Conservation (phyloP, 768 basidiomycete species). For the Paxillus involutus region DNA sequence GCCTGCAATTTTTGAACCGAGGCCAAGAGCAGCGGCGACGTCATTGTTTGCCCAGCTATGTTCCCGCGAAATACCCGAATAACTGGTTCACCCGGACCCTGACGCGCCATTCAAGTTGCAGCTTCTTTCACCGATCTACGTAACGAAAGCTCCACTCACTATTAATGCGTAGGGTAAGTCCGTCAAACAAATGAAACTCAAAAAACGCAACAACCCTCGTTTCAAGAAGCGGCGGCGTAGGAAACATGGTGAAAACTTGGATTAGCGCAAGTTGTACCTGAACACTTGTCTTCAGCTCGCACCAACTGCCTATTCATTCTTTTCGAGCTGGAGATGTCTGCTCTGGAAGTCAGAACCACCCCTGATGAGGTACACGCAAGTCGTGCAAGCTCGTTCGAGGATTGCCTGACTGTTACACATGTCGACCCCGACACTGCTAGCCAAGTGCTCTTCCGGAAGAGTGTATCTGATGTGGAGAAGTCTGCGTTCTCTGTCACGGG, state of each 20-base stretch:
- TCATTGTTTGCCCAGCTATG: neutral
- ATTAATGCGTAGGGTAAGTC: neutral
- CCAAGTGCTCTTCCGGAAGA: neutral
- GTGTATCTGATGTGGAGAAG: conserved; percentile 11
- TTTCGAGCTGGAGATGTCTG: conserved; percentile 16
- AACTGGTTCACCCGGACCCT: neutral
- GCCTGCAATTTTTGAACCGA: too few relatives aligned
- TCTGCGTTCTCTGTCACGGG: neutral
- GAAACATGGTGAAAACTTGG: conserved; percentile 2
- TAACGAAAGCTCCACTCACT: conserved; percentile 18
- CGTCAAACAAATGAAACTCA: neutral
- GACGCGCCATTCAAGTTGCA: neutral
- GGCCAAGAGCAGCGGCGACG: neutral
- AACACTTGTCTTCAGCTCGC: neutral
- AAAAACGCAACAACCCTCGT: neutral
- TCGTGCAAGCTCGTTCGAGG: conserved; percentile 11
- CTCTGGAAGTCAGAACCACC: conserved; percentile 5
- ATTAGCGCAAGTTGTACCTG: neutral
- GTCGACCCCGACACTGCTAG: conserved; percentile 6
- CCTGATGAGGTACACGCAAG: conserved; percentile 8
- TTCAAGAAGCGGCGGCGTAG: neutral
- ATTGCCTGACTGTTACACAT: conserved; percentile 13
- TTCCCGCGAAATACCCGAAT: neutral
- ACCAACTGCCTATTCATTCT: conserved; percentile 13
- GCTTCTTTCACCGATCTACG: neutral